A percentile compares a stretch with the other conserved stretches of the same genome.
Evolutionary conservation across 1,284 basidiomycete species (phyloP).

Genomic region (Ceratobasidium theobromae): DNA sequence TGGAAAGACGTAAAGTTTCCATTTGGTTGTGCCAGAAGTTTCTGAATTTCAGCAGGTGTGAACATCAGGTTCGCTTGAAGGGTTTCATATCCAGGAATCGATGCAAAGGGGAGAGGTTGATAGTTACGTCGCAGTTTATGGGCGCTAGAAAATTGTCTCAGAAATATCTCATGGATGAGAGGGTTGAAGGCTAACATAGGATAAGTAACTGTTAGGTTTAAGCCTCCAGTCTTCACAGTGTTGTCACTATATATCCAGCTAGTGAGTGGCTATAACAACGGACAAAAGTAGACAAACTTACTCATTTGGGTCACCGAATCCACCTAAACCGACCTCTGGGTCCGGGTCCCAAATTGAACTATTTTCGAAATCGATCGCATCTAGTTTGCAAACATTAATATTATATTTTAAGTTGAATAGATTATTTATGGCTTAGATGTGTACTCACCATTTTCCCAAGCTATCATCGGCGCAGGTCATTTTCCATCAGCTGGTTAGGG

Average conservation of each 20-base stretch:
- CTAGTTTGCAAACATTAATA: no score
- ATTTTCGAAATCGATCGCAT: neutral
- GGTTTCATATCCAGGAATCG: neutral
- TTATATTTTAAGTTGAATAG: neutral
- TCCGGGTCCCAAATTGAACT: constrained; percentile 3
- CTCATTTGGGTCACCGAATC: constrained; percentile 12
- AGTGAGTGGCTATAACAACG: neutral
- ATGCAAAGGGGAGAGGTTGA: neutral
- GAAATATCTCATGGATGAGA: neutral
- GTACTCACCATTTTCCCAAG: constrained; percentile 4
- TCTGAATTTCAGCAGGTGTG: neutral
- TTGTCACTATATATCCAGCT: neutral
- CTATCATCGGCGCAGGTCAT: neutral
- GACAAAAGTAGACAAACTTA: neutral
- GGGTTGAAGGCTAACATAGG: constrained; percentile 1
- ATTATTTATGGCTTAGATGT: neutral
- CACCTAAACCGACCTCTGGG: neutral
- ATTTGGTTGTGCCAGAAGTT: neutral
- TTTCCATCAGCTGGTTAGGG: no score
- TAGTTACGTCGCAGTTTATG: neutral
- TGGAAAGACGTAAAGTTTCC: neutral
- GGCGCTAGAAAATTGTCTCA: neutral
- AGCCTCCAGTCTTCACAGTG: neutral
- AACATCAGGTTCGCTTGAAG: neutral
- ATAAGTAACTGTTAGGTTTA: neutral